These are phyloP conservation scores for Boletus sensibilis DNA, from an alignment of 768 basidiomycete genomes.

Conservation along the genomic window DNA sequence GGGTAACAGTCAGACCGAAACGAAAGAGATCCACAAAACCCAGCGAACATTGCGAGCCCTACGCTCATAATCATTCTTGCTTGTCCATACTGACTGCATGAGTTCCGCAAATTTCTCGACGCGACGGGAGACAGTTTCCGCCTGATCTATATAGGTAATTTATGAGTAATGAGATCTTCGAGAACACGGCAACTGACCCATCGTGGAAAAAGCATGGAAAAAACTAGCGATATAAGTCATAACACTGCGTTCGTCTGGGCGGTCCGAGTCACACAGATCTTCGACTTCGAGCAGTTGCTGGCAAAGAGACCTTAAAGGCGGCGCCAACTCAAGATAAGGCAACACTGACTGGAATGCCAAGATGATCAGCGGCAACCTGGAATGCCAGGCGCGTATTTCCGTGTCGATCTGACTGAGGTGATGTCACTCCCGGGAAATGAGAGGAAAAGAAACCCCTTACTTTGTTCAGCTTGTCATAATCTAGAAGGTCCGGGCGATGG, in stretches of 20 bases:
- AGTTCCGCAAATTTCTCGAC: slow-evolving; percentile 96
- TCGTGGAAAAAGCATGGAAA: slow-evolving; percentile 97
- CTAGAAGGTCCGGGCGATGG: slow-evolving; percentile 92
- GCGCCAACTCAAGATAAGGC: background rate
- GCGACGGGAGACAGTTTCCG: slow-evolving; percentile 88
- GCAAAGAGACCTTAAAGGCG: slow-evolving; percentile 1
- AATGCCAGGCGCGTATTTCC: slow-evolving; percentile 89
- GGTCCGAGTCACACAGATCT: slow-evolving; percentile 84
- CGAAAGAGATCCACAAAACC: background rate
- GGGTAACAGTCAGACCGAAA: slow-evolving; percentile 7
- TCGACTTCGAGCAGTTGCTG: slow-evolving; percentile 96
- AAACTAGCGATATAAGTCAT: slow-evolving; percentile 98
- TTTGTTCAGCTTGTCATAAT: slow-evolving; percentile 87
- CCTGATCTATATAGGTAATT: slow-evolving; percentile 63
- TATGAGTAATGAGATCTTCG: background rate
- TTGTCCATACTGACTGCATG: slow-evolving; percentile 89
- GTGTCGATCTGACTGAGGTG: slow-evolving; percentile 63
- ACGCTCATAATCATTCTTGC: slow-evolving; percentile 89
- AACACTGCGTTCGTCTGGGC: slow-evolving; percentile 93
- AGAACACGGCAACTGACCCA: slow-evolving; percentile 59
- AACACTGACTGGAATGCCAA: slow-evolving; percentile 81
- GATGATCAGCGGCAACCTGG: slow-evolving; percentile 78
- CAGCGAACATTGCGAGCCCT: slow-evolving; percentile 65
- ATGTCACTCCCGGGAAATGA: slow-evolving; percentile 7
- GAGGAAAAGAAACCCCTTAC: slow-evolving; percentile 33